These are phyloP conservation scores for Paecilomyces sp. DNA, from an alignment of 2,329 filamentous ascomycete species.

Conservation along the genomic window DNA sequence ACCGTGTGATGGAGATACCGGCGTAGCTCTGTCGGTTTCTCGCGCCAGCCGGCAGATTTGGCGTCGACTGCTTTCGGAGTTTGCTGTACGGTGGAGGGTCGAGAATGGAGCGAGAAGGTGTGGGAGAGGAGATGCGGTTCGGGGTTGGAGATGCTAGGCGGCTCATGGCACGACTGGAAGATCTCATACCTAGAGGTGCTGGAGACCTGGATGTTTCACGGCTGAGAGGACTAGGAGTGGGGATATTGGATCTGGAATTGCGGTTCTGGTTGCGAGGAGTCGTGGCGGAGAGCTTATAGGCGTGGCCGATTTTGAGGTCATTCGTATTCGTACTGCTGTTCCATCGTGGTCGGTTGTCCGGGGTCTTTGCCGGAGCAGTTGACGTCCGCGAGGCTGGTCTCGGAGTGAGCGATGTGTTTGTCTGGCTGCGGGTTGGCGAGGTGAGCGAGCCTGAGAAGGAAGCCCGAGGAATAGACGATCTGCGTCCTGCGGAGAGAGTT, in stretches of 20 bases:
- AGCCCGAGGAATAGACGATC: constrained; percentile 31
- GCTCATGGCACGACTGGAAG: constrained; percentile 21
- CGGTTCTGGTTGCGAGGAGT: constrained; percentile 47
- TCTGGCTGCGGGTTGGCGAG: constrained; percentile 29
- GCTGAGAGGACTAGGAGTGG: constrained; percentile 34
- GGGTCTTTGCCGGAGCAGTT: constrained; percentile 40
- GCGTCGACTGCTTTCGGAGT: constrained; percentile 20
- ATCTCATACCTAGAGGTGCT: constrained; percentile 18
- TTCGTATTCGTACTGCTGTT: constrained; percentile 59
- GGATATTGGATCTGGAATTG: constrained; percentile 29
- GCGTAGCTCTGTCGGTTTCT: constrained; percentile 34
- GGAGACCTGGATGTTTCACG: constrained; percentile 37
- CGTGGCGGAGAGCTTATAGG: constrained; percentile 57
- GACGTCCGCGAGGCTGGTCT: constrained; percentile 35
- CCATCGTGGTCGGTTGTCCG: constrained; percentile 62
- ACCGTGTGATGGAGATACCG: constrained; percentile 22
- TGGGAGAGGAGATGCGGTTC: constrained; percentile 19
- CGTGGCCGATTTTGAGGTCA: constrained; percentile 60
- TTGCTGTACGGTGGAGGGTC: constrained; percentile 38
- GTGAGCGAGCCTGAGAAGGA: constrained; percentile 10
- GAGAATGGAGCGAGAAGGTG: constrained; percentile 19
- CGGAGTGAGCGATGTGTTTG: constrained; percentile 45
- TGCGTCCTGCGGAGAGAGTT: constrained; percentile 20
- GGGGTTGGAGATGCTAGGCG: constrained; percentile 27
- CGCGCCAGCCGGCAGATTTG: constrained; percentile 20